Conservation (phyloP, 2,329 filamentous ascomycete genomes). For the Cryoendolithus antarcticus region DNA sequence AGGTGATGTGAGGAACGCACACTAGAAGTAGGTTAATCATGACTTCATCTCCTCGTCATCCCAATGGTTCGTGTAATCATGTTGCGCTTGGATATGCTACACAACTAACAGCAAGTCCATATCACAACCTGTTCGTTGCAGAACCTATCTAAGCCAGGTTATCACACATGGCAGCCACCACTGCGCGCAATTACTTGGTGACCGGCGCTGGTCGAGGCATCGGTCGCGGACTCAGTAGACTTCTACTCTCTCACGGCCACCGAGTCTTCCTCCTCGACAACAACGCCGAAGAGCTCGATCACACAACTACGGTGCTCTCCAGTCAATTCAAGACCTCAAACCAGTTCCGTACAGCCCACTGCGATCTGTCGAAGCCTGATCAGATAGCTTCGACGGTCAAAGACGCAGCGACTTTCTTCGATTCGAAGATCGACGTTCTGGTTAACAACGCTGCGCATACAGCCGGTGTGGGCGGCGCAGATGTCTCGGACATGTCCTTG, state of each 20-base stretch:
- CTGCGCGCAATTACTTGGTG: constrained; percentile 21
- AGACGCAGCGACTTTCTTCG: constrained; percentile 23
- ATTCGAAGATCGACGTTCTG: constrained; percentile 27
- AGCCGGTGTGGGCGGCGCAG: constrained; percentile 20
- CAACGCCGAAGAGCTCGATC: constrained; percentile 26
- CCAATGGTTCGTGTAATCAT: too few species aligned
- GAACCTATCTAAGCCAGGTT: too few species aligned
- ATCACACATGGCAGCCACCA: constrained; percentile 2
- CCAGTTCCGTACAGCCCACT: constrained; percentile 13
- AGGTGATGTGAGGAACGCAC: too few species aligned
- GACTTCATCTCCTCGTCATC: too few species aligned
- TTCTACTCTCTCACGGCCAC: constrained; percentile 28
- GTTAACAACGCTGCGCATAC: constrained; percentile 33
- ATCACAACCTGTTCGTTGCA: too few species aligned
- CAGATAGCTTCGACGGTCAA: constrained; percentile 21
- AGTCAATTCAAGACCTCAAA: constrained; percentile 3
- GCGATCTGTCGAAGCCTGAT: constrained; percentile 15
- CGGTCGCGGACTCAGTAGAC: constrained; percentile 25
- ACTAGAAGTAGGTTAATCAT: too few species aligned
- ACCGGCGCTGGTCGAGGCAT: constrained; percentile 28
- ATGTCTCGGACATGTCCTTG: constrained; percentile 22
- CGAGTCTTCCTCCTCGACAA: constrained; percentile 30
- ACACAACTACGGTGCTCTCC: constrained; percentile 21
- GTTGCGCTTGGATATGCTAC: too few species aligned
- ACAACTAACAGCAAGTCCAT: too few species aligned